Evolutionary conservation across 164 flowering plant genomes (phyloP).

Genomic region (Taxillus chinensis): DNA sequence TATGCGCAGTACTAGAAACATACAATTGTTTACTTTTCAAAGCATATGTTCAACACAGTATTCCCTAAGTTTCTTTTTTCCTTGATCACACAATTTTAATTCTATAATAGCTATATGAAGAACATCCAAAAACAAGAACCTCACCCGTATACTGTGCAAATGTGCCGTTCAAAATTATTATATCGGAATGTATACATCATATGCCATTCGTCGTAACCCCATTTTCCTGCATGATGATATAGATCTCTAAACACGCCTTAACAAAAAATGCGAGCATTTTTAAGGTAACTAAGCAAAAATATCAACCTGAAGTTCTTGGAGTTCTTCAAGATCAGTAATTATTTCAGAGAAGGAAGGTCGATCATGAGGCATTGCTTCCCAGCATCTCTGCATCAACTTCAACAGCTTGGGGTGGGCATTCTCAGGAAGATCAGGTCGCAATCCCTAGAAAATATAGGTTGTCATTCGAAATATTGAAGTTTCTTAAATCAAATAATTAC

Average conservation of each 20-base stretch:
- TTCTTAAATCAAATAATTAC: too few species aligned
- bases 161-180: background rate
- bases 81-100: constrained; percentile 6
- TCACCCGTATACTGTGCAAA: constrained; percentile 6
- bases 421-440: constrained; percentile 68
- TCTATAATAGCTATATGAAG: constrained; percentile 6
- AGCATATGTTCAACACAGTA: too few species aligned
- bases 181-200: constrained; percentile 5
- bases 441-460: constrained; percentile 36
- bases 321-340: constrained; percentile 42
- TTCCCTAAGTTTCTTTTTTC: background rate
- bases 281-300: background rate
- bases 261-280: background rate
- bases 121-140: background rate
- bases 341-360: constrained; percentile 73
- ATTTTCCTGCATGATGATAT: constrained; percentile 11
- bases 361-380: constrained; percentile 56
- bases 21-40: too few species aligned
- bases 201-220: constrained; percentile 11
- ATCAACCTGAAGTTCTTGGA: constrained; percentile 44
- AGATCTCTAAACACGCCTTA: background rate
- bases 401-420: constrained; percentile 54
- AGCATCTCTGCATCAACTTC: constrained; percentile 80
- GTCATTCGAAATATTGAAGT: too few species aligned
- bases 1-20: too few species aligned